Evolutionary conservation across 768 basidiomycete genomes (phyloP).

Genomic region (Tylopilus cervinicoccineus): DNA sequence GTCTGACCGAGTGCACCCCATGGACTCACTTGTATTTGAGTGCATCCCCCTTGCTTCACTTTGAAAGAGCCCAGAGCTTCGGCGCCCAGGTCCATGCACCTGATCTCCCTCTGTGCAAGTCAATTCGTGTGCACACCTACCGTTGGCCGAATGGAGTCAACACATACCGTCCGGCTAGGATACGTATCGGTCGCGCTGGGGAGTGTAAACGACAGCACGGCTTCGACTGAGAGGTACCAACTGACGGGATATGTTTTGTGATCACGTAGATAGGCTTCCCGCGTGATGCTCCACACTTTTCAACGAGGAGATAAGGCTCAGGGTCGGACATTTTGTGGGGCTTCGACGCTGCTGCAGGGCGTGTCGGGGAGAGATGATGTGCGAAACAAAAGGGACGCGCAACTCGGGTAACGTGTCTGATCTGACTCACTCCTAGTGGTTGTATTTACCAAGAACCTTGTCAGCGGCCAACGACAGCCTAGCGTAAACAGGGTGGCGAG

Average conservation of each 20-base stretch:
- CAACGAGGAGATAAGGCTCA: slow-evolving; percentile 37
- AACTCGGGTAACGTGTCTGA: slow-evolving; percentile 25
- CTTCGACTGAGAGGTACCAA: slow-evolving; percentile 12
- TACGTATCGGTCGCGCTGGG: slow-evolving; percentile 32
- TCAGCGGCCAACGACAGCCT: slow-evolving; percentile 24
- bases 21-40: slow-evolving; percentile 37
- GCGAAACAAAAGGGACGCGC: slow-evolving; percentile 25
- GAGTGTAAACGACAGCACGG: slow-evolving; percentile 13
- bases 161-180: slow-evolving; percentile 31
- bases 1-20: background rate
- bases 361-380: slow-evolving; percentile 19
- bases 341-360: slow-evolving; percentile 9
- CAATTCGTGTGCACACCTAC: slow-evolving; percentile 3
- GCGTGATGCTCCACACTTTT: slow-evolving; percentile 40
- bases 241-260: slow-evolving; percentile 40
- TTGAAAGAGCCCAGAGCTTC: slow-evolving; percentile 40
- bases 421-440: slow-evolving; percentile 17
- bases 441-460: slow-evolving; percentile 29
- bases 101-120: slow-evolving; percentile 36
- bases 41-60: slow-evolving; percentile 37
- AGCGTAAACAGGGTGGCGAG: slow-evolving; percentile 24
- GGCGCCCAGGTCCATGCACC: slow-evolving; percentile 41
- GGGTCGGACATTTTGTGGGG: slow-evolving; percentile 20
- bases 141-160: background rate
- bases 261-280: slow-evolving; percentile 42